Evolutionary conservation across 169 alveolate genomes (phyloP).

Genomic region (Babesia bovis): DNA sequence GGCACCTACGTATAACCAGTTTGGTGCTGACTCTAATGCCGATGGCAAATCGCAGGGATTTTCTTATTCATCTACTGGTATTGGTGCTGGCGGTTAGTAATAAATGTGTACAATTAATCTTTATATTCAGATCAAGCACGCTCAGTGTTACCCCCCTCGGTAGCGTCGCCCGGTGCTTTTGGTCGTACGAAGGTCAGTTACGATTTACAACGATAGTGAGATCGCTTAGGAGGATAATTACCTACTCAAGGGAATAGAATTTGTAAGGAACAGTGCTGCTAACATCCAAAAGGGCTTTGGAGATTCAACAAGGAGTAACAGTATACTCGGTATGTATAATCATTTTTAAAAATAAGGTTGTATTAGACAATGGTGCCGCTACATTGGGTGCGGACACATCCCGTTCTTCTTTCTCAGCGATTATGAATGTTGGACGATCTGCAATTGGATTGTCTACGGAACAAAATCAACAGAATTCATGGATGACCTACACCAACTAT

Average conservation of each 20-base stretch:
- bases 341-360: not conserved
- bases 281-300: conserved; percentile 46
- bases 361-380: not conserved
- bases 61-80: not conserved
- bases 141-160: conserved; percentile 5
- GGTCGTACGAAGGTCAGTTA: conserved; percentile 22
- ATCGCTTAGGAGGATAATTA: conserved; percentile 50
- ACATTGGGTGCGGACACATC: conserved; percentile 5
- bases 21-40: conserved; percentile 2
- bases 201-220: not conserved
- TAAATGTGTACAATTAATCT: not conserved
- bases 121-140: not conserved
- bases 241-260: conserved; percentile 62
- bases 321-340: conserved; percentile 6
- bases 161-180: conserved; percentile 9
- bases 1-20: conserved; percentile 34
- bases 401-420: conserved; percentile 22
- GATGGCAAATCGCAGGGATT: conserved; percentile 28
- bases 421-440: conserved; percentile 36
- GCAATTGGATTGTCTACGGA: conserved; percentile 40
- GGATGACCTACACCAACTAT: conserved; percentile 64
- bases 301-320: conserved; percentile 29
- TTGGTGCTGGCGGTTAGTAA: conserved; percentile 2
- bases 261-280: conserved; percentile 45
- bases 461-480: conserved; percentile 20